These are phyloP conservation scores for Pseudocercospora fuligena DNA, from an alignment of 2,329 filamentous ascomycete genomes.

Conservation along the genomic window DNA sequence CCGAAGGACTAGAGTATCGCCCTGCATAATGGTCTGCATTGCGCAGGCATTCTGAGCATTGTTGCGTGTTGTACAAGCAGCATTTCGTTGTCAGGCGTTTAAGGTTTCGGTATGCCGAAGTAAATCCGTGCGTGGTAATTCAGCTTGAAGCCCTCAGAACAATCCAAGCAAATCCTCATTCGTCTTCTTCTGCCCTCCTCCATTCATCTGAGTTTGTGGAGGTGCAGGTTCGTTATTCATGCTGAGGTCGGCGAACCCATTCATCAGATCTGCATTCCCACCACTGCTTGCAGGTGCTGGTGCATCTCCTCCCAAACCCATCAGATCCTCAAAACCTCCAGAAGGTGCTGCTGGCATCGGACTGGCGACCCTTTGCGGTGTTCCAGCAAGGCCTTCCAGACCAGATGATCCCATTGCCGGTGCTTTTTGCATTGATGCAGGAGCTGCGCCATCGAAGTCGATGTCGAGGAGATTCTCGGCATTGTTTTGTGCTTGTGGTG, in stretches of 20 bases:
- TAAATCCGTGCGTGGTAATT: too few species aligned
- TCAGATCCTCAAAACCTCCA: slow-evolving; percentile 77
- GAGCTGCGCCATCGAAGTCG: slow-evolving; percentile 90
- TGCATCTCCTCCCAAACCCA: slow-evolving; percentile 62
- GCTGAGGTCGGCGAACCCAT: slow-evolving; percentile 82
- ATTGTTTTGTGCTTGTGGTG: slow-evolving; percentile 67
- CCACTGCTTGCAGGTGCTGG: slow-evolving; percentile 35
- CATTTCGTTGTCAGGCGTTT: too few species aligned
- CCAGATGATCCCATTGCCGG: slow-evolving; percentile 56
- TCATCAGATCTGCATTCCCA: slow-evolving; percentile 65
- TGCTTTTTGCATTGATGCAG: slow-evolving; percentile 78
- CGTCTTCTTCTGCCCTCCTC: slow-evolving; percentile 48
- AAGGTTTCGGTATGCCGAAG: too few species aligned
- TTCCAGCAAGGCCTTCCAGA: slow-evolving; percentile 63
- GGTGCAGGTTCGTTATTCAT: slow-evolving; percentile 71
- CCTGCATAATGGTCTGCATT: too few species aligned
- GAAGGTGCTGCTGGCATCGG: slow-evolving; percentile 56
- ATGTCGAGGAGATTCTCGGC: slow-evolving; percentile 95
- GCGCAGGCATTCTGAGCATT: too few species aligned
- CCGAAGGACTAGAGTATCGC: too few species aligned
- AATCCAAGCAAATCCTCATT: slow-evolving; percentile 62
- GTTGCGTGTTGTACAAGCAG: too few species aligned
- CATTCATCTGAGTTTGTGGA: slow-evolving; percentile 63
- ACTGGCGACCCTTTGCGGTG: slow-evolving; percentile 71
- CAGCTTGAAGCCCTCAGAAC: slow-evolving; percentile 45